phyloP scores from a whole-genome alignment of 163 green algal genomes.

The Picocystis sp. region DNA sequence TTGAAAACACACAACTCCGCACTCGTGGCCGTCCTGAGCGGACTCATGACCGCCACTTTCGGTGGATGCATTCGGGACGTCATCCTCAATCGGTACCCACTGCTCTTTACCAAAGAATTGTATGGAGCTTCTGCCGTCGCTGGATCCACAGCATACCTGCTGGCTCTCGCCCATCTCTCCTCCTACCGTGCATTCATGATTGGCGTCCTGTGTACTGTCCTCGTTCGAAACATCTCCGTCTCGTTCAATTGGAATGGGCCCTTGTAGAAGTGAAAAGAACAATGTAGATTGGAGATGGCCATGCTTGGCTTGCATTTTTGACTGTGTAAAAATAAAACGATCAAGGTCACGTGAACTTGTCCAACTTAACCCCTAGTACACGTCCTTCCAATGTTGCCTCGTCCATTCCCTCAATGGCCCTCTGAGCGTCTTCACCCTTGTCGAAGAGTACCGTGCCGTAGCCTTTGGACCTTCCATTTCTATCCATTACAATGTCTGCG shows the following conservation, averaged over 20 bases:
- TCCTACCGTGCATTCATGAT: too few species aligned
- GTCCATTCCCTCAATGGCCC: slow-evolving; percentile 55
- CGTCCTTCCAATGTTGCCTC: slow-evolving; percentile 59
- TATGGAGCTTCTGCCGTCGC: too few species aligned
- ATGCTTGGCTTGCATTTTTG: too few species aligned
- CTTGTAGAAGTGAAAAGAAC: too few species aligned
- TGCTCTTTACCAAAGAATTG: slow-evolving; percentile 10
- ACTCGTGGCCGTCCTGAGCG: slow-evolving; percentile 3
- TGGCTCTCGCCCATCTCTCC: too few species aligned
- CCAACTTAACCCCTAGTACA: slow-evolving; percentile 15
- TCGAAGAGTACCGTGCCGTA: slow-evolving; percentile 70
- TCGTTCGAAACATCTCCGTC: too few species aligned
- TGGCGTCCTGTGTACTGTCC: too few species aligned
- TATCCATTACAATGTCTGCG: slow-evolving; percentile 69
- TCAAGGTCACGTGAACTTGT: slow-evolving; percentile 14
- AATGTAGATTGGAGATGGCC: too few species aligned
- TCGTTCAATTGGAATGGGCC: too few species aligned
- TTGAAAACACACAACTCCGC: not conserved
- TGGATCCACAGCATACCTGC: too few species aligned
- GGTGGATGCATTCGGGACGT: slow-evolving; percentile 15
- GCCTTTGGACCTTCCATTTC: slow-evolving; percentile 47
- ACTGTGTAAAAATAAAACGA: too few species aligned
- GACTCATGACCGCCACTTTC: slow-evolving; percentile 17
- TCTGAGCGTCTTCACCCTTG: slow-evolving; percentile 24
- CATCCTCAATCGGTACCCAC: slow-evolving; percentile 12